Conservation (phyloP, 176 grass and related monocot genomes). For the Cenchrus americanus region DNA sequence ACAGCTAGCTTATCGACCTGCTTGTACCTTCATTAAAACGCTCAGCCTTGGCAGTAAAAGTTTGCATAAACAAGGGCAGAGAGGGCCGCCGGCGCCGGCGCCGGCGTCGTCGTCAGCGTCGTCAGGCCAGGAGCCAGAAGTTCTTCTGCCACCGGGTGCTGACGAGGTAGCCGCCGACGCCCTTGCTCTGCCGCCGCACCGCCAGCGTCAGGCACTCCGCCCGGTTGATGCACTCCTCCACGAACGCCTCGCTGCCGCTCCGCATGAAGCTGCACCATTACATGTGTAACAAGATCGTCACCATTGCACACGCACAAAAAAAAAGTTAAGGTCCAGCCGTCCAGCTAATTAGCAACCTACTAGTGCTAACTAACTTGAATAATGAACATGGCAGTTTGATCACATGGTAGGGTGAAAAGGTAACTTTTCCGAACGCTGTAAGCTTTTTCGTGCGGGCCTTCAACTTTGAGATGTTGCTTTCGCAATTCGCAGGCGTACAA, state of each 20-base stretch:
- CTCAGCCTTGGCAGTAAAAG: conserved; percentile 20
- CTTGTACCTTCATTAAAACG: not conserved
- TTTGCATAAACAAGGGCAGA: not conserved
- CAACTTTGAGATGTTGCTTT: conserved; percentile 3
- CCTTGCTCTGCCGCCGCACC: conserved; percentile 77
- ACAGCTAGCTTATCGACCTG: conserved; percentile 4
- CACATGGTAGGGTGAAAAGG: not conserved
- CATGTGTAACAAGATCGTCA: not conserved
- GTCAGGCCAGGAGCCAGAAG: conserved; percentile 89
- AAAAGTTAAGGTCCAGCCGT: no score
- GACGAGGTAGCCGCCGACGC: conserved; percentile 85
- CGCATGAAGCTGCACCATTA: conserved; percentile 57
- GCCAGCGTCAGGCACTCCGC: conserved; percentile 91
- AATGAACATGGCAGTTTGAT: not conserved
- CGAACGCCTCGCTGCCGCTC: conserved; percentile 78
- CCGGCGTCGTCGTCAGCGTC: not conserved
- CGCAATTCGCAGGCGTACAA: not conserved
- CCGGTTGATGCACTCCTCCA: conserved; percentile 83
- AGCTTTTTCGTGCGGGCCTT: conserved; percentile 14
- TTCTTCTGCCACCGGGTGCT: conserved; percentile 98
- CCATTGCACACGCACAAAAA: no score
- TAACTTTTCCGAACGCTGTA: conserved; percentile 12
- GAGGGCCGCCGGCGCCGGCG: not conserved
- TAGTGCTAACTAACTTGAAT: not conserved
- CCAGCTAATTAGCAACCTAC: not conserved